Percentiles rank a stretch among this genome's conserved stretches.
Evolutionary conservation across 2,329 filamentous ascomycete genomes (phyloP).

Genomic region (Aspergillus neotritici): DNA sequence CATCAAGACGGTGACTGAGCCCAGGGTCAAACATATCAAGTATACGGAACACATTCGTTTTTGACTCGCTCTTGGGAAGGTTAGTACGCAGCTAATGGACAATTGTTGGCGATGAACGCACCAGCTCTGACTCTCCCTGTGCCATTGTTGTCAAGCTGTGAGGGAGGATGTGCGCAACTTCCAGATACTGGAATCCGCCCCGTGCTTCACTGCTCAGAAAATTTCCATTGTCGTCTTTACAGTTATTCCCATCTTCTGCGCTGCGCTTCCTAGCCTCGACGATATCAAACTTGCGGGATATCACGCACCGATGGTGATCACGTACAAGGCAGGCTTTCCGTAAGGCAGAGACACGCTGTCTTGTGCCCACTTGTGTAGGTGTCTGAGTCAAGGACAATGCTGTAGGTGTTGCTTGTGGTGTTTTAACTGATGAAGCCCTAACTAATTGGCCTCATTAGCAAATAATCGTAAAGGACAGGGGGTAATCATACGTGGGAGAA

Average conservation of each 20-base stretch:
- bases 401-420: slow-evolving; percentile 16
- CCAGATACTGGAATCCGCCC: slow-evolving; percentile 13
- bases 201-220: slow-evolving; percentile 9
- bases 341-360: slow-evolving; percentile 8
- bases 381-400: slow-evolving; percentile 4
- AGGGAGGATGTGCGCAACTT: slow-evolving; percentile 21
- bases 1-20: slow-evolving; percentile 11
- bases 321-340: slow-evolving; percentile 10
- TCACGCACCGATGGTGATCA: slow-evolving; percentile 14
- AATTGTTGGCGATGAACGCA: too few relatives aligned
- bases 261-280: slow-evolving; percentile 3
- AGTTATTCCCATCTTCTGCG: slow-evolving; percentile 8
- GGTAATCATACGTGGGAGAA: slow-evolving; percentile 12
- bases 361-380: too few relatives aligned
- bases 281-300: slow-evolving; percentile 12
- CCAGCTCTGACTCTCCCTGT: slow-evolving; percentile 13
- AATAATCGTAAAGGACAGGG: neutral
- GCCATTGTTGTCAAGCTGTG: slow-evolving; percentile 16
- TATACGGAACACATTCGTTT: slow-evolving; percentile 12
- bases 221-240: slow-evolving; percentile 16
- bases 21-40: slow-evolving; percentile 17
- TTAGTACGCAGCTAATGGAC: neutral
- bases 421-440: slow-evolving; percentile 17
- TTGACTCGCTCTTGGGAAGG: slow-evolving; percentile 7
- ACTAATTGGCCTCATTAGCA: slow-evolving; percentile 10